phyloP scores from a whole-genome alignment of 768 basidiomycete species.

The Psilocybe subaeruginosa region DNA sequence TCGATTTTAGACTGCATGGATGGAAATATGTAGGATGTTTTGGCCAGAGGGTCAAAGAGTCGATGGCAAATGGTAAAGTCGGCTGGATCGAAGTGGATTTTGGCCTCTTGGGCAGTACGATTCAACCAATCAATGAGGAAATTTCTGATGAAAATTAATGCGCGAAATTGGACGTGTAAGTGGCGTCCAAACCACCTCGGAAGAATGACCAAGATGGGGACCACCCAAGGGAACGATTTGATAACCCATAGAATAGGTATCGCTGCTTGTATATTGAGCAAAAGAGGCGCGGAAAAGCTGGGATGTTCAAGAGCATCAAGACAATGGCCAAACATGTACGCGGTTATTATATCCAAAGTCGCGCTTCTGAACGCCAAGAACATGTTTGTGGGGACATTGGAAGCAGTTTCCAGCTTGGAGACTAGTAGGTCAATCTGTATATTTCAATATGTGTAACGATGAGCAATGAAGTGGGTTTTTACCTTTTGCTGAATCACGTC shows the following conservation, averaged over 20 bases:
- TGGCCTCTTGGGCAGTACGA: conserved; percentile 8
- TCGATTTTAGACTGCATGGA: conserved; percentile 23
- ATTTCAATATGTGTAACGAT: neutral
- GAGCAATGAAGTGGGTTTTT: neutral
- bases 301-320: conserved; percentile 32
- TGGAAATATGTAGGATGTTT: neutral
- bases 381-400: conserved; percentile 32
- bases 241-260: conserved; percentile 33
- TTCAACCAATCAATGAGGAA: conserved; percentile 19
- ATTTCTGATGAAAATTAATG: conserved; percentile 19
- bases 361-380: conserved; percentile 44
- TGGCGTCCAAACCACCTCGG: conserved; percentile 18
- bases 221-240: conserved; percentile 34
- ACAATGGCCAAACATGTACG: conserved; percentile 41
- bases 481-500: conserved; percentile 33
- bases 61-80: conserved; percentile 19
- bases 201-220: conserved; percentile 14
- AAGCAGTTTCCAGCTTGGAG: conserved; percentile 16
- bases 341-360: conserved; percentile 45
- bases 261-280: conserved; percentile 32
- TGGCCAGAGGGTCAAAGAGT: conserved; percentile 15
- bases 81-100: conserved; percentile 4
- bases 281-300: conserved; percentile 36
- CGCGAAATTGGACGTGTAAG: conserved; percentile 17
- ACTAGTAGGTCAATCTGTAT: conserved; percentile 36